Evolutionary conservation across 805 yeast genomes (phyloP).

Genomic region (Starmerella vaccinii): DNA sequence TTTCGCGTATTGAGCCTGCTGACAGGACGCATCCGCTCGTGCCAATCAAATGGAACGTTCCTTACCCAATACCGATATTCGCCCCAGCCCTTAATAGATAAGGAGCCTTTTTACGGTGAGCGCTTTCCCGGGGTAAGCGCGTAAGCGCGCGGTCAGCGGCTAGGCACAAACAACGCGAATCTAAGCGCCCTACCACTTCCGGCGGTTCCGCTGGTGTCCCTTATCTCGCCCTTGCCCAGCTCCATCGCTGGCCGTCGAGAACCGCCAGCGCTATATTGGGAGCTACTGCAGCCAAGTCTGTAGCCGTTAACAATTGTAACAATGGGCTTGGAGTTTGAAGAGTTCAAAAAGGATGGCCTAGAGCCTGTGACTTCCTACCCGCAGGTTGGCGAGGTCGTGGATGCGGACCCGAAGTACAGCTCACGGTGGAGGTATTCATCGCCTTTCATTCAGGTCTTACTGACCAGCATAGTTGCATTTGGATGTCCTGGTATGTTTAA

Average conservation of each 20-base stretch:
- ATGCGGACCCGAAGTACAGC: constrained; percentile 2
- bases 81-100: not conserved
- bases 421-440: constrained; percentile 15
- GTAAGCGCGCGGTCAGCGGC: not conserved
- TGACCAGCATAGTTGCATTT: constrained; percentile 28
- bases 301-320: too few relatives aligned
- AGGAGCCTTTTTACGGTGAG: not conserved
- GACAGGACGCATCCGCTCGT: not conserved
- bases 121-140: too few relatives aligned
- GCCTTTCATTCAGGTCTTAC: constrained; percentile 24
- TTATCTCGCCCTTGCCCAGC: not conserved
- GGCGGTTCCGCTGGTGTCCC: too few relatives aligned
- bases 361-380: not conserved
- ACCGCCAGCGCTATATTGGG: not conserved
- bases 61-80: too few relatives aligned
- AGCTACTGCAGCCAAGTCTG: too few relatives aligned
- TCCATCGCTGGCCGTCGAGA: not conserved
- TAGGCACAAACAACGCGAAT: too few relatives aligned
- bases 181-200: not conserved
- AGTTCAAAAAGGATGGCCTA: not conserved
- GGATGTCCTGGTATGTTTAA: constrained; percentile 33
- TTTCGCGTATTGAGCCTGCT: not conserved
- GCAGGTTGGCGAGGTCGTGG: constrained; percentile 3
- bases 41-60: not conserved
- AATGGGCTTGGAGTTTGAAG: not conserved